These are phyloP conservation scores for Circinella umbellata DNA, from an alignment of 371 early-diverging fungal species.

Conservation along the genomic window DNA sequence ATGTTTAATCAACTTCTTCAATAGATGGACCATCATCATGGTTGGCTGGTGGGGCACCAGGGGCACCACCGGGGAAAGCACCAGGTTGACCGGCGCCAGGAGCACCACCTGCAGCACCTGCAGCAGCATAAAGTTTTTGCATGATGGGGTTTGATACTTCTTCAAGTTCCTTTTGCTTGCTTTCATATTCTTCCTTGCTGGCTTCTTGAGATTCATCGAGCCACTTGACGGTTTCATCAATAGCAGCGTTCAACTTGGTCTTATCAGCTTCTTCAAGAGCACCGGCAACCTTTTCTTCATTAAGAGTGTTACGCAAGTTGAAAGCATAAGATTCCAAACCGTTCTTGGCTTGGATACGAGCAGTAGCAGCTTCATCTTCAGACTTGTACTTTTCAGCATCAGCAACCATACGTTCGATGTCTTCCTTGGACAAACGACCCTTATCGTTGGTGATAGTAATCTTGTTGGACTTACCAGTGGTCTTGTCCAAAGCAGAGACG, in stretches of 20 bases:
- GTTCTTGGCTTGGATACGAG: conserved; percentile 89
- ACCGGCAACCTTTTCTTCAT: conserved; percentile 86
- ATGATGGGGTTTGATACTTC: conserved; percentile 84
- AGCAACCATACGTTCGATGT: conserved; percentile 95
- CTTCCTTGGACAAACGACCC: conserved; percentile 95
- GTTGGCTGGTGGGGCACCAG: conserved; percentile 73
- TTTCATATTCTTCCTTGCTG: conserved; percentile 90
- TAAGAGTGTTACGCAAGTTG: conserved; percentile 88
- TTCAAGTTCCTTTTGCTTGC: conserved; percentile 88
- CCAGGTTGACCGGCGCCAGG: conserved; percentile 62
- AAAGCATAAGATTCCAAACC: conserved; percentile 92
- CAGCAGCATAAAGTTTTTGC: conserved; percentile 75
- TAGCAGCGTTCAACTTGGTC: conserved; percentile 78
- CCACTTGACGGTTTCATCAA: conserved; percentile 87
- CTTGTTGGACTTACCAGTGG: conserved; percentile 93
- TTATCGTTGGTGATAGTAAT: conserved; percentile 99
- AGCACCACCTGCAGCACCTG: conserved; percentile 78
- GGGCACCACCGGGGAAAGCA: conserved; percentile 78
- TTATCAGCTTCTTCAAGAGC: conserved; percentile 88
- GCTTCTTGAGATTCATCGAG: conserved; percentile 88
- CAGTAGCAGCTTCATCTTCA: conserved; percentile 92
- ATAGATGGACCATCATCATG: conserved; percentile 65
- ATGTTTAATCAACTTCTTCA: conserved; percentile 54
- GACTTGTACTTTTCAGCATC: conserved; percentile 98
- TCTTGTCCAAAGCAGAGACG: conserved; percentile 96